Percentiles rank a stretch among this genome's conserved stretches.
These are phyloP conservation scores for Biancaea sappan DNA, from an alignment of 306 rosid genomes.

Conservation along the genomic window DNA sequence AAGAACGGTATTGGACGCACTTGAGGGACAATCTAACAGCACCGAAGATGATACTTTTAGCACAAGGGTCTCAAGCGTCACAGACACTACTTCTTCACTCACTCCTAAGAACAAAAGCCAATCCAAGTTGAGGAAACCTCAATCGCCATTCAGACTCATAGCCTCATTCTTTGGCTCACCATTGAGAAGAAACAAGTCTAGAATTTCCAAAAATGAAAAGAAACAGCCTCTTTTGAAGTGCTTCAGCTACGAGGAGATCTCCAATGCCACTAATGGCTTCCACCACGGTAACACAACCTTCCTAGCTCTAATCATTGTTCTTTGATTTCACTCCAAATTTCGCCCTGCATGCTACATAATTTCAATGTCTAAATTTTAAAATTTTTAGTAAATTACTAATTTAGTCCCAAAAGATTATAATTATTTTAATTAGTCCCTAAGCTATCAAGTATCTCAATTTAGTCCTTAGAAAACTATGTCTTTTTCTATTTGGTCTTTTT, in stretches of 20 bases:
- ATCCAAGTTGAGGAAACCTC: constrained; percentile 44
- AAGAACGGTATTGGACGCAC: constrained; percentile 51
- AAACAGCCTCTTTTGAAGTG: constrained; percentile 68
- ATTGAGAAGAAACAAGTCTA: constrained; percentile 52
- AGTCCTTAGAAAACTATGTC: too few species aligned
- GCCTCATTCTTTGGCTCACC: constrained; percentile 73
- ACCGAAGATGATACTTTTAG: constrained; percentile 76
- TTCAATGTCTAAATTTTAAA: too few species aligned
- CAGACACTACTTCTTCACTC: constrained; percentile 50
- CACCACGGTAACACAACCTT: constrained; percentile 59
- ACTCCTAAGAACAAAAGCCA: constrained; percentile 33
- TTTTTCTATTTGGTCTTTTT: too few species aligned
- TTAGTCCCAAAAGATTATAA: too few species aligned
- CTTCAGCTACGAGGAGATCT: constrained; percentile 72
- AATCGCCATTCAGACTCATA: constrained; percentile 60
- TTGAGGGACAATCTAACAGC: constrained; percentile 67
- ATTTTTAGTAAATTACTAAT: too few species aligned
- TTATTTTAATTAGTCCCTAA: too few species aligned
- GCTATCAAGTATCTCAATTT: too few species aligned
- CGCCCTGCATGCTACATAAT: too few species aligned
- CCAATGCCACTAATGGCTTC: constrained; percentile 71
- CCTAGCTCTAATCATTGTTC: background rate
- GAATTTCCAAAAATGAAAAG: constrained; percentile 42
- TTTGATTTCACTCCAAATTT: too few species aligned
- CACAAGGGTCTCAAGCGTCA: constrained; percentile 57